Conservation (phyloP, 768 basidiomycete genomes). For the Lactarius vividus region DNA sequence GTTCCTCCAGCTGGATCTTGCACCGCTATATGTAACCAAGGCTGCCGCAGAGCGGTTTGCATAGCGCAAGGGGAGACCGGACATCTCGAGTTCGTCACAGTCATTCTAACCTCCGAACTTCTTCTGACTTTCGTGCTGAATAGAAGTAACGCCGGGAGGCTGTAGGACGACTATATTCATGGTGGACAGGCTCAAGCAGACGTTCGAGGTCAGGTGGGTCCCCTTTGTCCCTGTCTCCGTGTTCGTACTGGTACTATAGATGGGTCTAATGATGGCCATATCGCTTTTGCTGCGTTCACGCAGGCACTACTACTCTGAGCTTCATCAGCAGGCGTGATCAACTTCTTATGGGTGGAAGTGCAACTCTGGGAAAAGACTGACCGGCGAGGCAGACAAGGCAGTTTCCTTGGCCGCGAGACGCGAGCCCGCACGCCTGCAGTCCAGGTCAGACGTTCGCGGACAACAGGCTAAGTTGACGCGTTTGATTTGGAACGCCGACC, state of each 20-base stretch:
- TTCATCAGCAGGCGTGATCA: too few relatives aligned
- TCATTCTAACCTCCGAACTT: too few relatives aligned
- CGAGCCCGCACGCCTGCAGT: neutral
- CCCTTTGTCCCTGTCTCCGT: too few relatives aligned
- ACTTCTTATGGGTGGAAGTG: too few relatives aligned
- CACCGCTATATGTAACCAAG: neutral
- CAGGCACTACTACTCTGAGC: too few relatives aligned
- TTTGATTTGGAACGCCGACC: constrained; percentile 26
- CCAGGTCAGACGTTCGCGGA: neutral
- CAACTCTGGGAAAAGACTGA: constrained; percentile 12
- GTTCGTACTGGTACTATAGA: too few relatives aligned
- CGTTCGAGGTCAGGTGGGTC: too few relatives aligned
- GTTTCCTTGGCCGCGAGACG: neutral
- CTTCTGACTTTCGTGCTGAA: too few relatives aligned
- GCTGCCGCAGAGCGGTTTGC: constrained; percentile 5
- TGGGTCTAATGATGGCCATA: too few relatives aligned
- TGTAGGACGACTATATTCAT: too few relatives aligned
- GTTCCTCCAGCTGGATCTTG: neutral
- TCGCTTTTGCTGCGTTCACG: too few relatives aligned
- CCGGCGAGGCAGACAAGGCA: neutral
- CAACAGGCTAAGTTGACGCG: neutral
- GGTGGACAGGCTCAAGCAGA: neutral
- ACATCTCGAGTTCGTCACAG: neutral
- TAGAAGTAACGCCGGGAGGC: too few relatives aligned
- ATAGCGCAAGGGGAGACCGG: neutral